Base-by-base conservation (phyloP, 2,329 filamentous ascomycete genomes). In the Hypoxylon sp. region DNA sequence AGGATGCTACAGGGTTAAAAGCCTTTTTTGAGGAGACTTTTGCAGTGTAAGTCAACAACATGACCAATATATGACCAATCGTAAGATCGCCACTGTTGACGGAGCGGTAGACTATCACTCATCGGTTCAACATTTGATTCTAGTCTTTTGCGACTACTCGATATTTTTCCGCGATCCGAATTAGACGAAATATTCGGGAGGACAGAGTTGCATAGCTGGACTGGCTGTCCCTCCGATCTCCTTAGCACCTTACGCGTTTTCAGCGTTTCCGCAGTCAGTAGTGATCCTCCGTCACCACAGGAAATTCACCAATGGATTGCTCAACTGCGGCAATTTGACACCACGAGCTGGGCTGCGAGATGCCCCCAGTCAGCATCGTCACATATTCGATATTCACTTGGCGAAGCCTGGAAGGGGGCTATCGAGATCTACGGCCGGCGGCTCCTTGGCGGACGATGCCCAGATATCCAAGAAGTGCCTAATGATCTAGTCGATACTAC, bases 381-480 rank as follows among this genome's bases (percentile, higher is more conserved):
- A 22, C 29, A 33, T 13, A 9, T 14, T 2, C 58, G 50, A 10
- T 42, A 17, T 29, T 54, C 58, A 19, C 50, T 62, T 14, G 50
- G 37, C 5, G 50, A 62, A 44, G 50, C 50, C 31, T 62, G 58
- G 58, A 62, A 62, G 14, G 58, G 50, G 14, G 37, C 58, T 5
- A 55, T 62, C 13, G 50, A 54, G 44, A 62, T 62, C 8, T 62
- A 62, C 19, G 58, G 58, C 3, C 58, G 50, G 3, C 58, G 58
- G 19, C 14, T 46, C 31, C 29, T 62, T 13, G 42, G 50, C 11
- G 39, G 39, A 33, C 50, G 19, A 24, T 44, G 26, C 42, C 39
- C 58, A 13, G 26, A 39, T 31, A 24, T 54, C 14, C 33, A 47
- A 17, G 48, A 33, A n/a, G 57, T 61, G 11, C 19, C 57, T 17